Percentiles rank a stretch among this genome's conserved stretches.
Evolutionary conservation across 2,329 filamentous ascomycete species (phyloP).

Genomic region (Fusarium equiseti): DNA sequence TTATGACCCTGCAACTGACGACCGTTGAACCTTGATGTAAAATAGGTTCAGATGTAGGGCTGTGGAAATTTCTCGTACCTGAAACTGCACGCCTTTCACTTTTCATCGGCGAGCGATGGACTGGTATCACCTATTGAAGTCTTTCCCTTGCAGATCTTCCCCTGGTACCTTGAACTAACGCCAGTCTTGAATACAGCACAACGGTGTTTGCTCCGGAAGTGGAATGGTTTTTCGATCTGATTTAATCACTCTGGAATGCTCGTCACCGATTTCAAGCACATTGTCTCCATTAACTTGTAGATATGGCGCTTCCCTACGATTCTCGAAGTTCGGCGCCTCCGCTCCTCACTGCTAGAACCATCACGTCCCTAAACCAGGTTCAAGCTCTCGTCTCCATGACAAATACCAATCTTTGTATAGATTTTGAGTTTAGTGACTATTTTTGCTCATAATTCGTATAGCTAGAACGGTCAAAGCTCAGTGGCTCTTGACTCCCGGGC

Average conservation of each 20-base stretch:
- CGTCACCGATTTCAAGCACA: neutral
- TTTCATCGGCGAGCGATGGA: neutral
- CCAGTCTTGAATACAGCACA: neutral
- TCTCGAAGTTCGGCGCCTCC: conserved; percentile 38
- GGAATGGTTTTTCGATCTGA: neutral
- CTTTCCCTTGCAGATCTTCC: conserved; percentile 7
- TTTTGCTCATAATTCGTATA: neutral
- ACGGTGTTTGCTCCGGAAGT: conserved; percentile 7
- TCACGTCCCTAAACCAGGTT: conserved; percentile 1
- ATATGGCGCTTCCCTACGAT: neutral
- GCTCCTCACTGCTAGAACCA: conserved; percentile 1
- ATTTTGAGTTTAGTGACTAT: neutral
- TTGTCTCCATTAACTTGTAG: neutral
- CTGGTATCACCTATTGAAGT: neutral
- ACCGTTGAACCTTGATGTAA: conserved; percentile 13
- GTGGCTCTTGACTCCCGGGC: conserved; percentile 8
- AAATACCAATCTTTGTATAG: conserved; percentile 13
- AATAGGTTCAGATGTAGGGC: neutral
- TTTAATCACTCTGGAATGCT: neutral
- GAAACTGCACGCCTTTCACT: neutral
- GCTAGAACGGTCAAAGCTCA: neutral
- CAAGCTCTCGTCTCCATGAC: conserved; percentile 9
- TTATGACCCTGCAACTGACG: neutral
- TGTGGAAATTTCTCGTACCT: neutral
- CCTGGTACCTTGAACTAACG: conserved; percentile 22